Evolutionary conservation across 352 stramenopile species (phyloP), one percentile per base, ranked within the genome.

Genomic region (Globisporangium takayamanum): DNA sequence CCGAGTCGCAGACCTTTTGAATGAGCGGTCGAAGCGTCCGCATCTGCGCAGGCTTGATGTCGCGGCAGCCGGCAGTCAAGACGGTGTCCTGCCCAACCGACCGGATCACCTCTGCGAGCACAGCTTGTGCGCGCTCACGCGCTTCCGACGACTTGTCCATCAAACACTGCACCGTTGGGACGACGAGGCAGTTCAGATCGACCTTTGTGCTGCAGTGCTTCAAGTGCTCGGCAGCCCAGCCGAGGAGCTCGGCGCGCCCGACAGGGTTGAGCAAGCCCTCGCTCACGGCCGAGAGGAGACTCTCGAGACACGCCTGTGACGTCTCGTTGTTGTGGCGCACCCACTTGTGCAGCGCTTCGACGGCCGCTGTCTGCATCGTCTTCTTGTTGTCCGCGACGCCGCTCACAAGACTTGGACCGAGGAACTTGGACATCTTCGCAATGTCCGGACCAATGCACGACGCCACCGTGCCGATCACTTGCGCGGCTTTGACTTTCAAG

Each of bases 381-480:
- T 95, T 95, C 66, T 95, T 95, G 70, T 95, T 95, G 66, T 95
- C 87, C 3, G 72, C 72, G 36, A 94, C 83, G 12, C 87, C 84
- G 28, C 73, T 66, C 30, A 94, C 72, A 16, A 95, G 60, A 57
- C 59, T 89, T 14, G 72, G 62, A 16, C 83, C 84, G 15, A 94
- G 68, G 37, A 89, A 64, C 59, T 95, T 95, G 5, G 84, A 89
- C 76, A 94, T 78, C 58, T 92, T 92, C 5, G 58, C 62, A 28
- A 94, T 73, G 41, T 93, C 84, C 7, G 81, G 78, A 5, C 84
- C 84, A 57, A 95, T 70, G 48, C 84, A 92, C 10, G 80, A 65
- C 11, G 84, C 86, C 3, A 94, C 68, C 1, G 92, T 60, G 14
- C 72, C 86, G 57, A 95, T 92, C 10, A 95, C 84, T 63, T 92